phyloP scores from a whole-genome alignment of 2,329 filamentous ascomycete species.

The Didymella arachidicola region DNA sequence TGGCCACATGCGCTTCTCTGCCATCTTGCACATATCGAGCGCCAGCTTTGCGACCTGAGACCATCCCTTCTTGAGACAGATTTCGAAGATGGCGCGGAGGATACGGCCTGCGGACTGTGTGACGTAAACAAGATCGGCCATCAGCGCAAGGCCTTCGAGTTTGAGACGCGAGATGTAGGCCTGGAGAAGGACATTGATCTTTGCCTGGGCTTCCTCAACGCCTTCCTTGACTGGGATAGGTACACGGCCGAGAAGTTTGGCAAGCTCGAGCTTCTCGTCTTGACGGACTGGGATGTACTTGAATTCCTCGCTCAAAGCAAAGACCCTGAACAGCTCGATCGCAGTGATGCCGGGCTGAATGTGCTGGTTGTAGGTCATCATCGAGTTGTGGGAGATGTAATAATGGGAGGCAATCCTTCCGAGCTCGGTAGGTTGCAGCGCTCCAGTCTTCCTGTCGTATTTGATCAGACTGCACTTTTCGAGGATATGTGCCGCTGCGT shows the following conservation, averaged over 20 bases:
- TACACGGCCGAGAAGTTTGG: slow-evolving; percentile 86
- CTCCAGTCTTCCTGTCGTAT: slow-evolving; percentile 93
- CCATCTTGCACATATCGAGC: slow-evolving; percentile 97
- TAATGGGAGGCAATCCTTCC: slow-evolving; percentile 97
- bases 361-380: slow-evolving; percentile 96
- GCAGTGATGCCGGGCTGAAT: slow-evolving; percentile 91
- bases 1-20: slow-evolving; percentile 99
- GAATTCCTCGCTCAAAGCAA: slow-evolving; percentile 95
- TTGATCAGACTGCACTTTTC: slow-evolving; percentile 90
- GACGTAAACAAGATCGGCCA: slow-evolving; percentile 99
- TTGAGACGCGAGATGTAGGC: slow-evolving; percentile 96
- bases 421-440: slow-evolving; percentile 88
- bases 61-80: slow-evolving; percentile 97
- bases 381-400: slow-evolving; percentile 95
- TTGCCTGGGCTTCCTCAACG: slow-evolving; percentile 94
- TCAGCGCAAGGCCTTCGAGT: slow-evolving; percentile 90
- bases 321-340: slow-evolving; percentile 96
- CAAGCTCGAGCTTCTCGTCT: slow-evolving; percentile 95
- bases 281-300: slow-evolving; percentile 98
- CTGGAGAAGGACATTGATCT: slow-evolving; percentile 97
- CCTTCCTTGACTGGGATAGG: slow-evolving; percentile 97
- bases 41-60: slow-evolving; percentile 90
- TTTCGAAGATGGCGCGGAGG: slow-evolving; percentile 93
- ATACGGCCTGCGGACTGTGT: slow-evolving; percentile 98
- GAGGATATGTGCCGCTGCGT: slow-evolving; percentile 87